Evolutionary conservation across 2,329 filamentous ascomycete species (phyloP).

Genomic region (Colletotrichum destructivum): DNA sequence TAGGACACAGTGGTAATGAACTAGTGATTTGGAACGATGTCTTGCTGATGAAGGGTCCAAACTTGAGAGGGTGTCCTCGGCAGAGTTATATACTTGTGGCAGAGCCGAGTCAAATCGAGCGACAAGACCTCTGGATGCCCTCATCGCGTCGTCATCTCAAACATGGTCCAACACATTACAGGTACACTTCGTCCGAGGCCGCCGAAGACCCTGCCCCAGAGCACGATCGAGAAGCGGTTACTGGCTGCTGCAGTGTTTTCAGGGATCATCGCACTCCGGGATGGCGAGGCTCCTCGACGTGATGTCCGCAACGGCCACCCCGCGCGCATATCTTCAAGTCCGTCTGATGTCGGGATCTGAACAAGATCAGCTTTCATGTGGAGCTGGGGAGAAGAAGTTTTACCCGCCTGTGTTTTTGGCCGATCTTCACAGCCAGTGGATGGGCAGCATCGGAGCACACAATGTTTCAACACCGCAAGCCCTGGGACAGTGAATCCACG

Average conservation of each 20-base stretch:
- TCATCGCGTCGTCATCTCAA: conserved; percentile 33
- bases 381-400: conserved; percentile 27
- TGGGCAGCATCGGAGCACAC: conserved; percentile 14
- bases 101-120: background rate
- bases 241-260: conserved; percentile 8
- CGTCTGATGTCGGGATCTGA: conserved; percentile 23
- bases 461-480: conserved; percentile 25
- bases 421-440: conserved; percentile 26
- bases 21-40: conserved; percentile 4
- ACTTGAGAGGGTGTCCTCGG: rapidly evolving
- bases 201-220: conserved; percentile 13
- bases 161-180: conserved; percentile 2
- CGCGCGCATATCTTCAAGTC: conserved; percentile 1
- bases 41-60: background rate
- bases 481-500: background rate
- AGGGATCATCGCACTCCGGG: conserved; percentile 16
- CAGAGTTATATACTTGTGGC: conserved; percentile 22
- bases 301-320: conserved; percentile 7
- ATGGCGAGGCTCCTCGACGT: background rate
- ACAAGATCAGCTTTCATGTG: conserved; percentile 20
- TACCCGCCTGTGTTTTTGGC: conserved; percentile 27
- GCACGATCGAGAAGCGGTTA: background rate
- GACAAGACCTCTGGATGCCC: background rate
- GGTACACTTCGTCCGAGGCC: conserved; percentile 4
- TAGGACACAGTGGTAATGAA: background rate